These are phyloP conservation scores for Dendrobium nobile DNA, from an alignment of 106 monocot species.

Conservation along the genomic window DNA sequence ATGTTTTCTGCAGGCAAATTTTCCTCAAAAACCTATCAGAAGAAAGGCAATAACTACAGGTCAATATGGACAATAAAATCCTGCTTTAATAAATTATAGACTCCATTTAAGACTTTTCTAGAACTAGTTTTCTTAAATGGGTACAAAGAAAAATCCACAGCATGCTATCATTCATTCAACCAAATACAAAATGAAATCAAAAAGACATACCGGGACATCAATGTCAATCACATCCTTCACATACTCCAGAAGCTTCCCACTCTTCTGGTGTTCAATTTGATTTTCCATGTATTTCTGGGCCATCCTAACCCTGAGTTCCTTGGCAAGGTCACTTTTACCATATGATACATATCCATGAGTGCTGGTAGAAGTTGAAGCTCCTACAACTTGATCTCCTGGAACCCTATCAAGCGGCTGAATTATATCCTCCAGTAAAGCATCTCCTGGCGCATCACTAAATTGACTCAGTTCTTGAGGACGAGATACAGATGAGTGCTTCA, in stretches of 20 bases:
- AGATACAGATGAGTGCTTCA: constrained; percentile 27
- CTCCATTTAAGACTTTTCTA: background rate
- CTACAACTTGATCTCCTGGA: constrained; percentile 41
- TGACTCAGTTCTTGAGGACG: constrained; percentile 51
- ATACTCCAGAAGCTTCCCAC: constrained; percentile 45
- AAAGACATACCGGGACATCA: constrained; percentile 56
- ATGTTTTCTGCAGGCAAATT: constrained; percentile 62
- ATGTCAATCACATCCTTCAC: constrained; percentile 57
- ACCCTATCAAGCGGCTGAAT: constrained; percentile 56
- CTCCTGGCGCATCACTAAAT: constrained; percentile 89
- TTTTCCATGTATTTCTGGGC: constrained; percentile 60
- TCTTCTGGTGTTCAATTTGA: constrained; percentile 44
- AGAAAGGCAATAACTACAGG: constrained; percentile 1
- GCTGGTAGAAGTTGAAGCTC: constrained; percentile 55
- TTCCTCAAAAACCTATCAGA: constrained; percentile 83
- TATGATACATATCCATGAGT: constrained; percentile 27
- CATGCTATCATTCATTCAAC: background rate
- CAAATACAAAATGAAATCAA: background rate
- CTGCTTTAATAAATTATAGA: background rate
- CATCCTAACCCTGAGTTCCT: constrained; percentile 73
- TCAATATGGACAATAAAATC: background rate
- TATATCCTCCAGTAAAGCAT: constrained; percentile 84
- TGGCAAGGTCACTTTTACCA: constrained; percentile 53
- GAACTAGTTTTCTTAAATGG: background rate
- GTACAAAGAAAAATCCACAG: background rate